Evolutionary conservation across 768 basidiomycete genomes (phyloP).

Genomic region (Jaapia argillacea): DNA sequence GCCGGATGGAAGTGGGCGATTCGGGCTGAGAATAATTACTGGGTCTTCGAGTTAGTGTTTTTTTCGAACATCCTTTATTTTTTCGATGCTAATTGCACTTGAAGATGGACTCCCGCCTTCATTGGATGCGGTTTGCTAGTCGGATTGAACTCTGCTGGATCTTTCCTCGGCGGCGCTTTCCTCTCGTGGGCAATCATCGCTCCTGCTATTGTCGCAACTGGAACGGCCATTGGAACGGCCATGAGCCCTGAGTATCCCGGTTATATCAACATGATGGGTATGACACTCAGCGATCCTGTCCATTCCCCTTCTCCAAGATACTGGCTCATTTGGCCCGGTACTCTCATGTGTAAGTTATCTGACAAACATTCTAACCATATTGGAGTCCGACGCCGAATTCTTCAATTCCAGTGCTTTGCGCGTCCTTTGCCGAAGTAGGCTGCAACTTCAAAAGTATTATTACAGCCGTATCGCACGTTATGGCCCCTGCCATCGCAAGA

Average conservation of each 20-base stretch:
- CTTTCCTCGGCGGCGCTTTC: constrained; percentile 11
- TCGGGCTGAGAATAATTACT: constrained; percentile 9
- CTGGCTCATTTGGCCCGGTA: constrained; percentile 17
- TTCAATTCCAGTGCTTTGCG: constrained; percentile 7
- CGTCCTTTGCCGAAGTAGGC: constrained; percentile 11
- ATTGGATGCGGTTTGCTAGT: constrained; percentile 13
- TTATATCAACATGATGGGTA: constrained; percentile 12
- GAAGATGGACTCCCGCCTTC: constrained; percentile 14
- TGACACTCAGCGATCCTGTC: constrained; percentile 13
- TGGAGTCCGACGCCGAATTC: too few relatives aligned
- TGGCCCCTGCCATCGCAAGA: not conserved
- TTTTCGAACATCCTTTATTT: not conserved
- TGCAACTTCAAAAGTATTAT: constrained; percentile 8
- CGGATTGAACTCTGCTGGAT: constrained; percentile 10
- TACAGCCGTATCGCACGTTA: constrained; percentile 3
- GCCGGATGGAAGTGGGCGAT: constrained; percentile 14
- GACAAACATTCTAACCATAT: not conserved
- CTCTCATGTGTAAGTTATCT: constrained; percentile 6
- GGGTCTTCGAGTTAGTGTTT: not conserved
- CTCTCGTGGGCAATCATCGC: constrained; percentile 14
- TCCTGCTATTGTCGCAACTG: constrained; percentile 11
- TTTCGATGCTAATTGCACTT: constrained; percentile 5
- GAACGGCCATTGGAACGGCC: constrained; percentile 9
- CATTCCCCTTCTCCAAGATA: constrained; percentile 12
- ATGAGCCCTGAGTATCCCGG: constrained; percentile 7